phyloP scores from a whole-genome alignment of 352 stramenopile species.

The Aphanomyces invadans region DNA sequence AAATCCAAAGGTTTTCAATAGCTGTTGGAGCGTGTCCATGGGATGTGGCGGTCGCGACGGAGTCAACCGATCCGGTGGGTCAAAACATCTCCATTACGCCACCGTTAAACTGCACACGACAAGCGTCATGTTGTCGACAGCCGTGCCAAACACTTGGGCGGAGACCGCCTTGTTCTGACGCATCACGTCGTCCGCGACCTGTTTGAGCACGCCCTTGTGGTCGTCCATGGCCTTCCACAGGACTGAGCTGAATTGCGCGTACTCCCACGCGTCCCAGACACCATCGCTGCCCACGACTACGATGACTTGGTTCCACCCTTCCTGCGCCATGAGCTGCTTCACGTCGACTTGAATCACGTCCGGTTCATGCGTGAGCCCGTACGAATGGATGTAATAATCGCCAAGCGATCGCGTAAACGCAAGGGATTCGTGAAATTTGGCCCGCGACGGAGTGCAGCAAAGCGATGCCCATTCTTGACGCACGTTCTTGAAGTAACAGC shows the following conservation, averaged over 20 bases:
- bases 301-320: conserved; percentile 34
- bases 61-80: no score
- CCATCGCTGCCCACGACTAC: conserved; percentile 74
- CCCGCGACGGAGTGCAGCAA: conserved; percentile 54
- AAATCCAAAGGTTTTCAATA: no score
- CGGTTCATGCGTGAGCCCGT: conserved; percentile 62
- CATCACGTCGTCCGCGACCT: conserved; percentile 42
- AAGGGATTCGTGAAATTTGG: conserved; percentile 67
- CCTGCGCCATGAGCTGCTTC: conserved; percentile 30
- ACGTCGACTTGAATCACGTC: conserved; percentile 50
- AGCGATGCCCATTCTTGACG: conserved; percentile 86
- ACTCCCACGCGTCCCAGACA: conserved; percentile 87
- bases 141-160: conserved; percentile 58
- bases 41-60: no score
- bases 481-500: conserved; percentile 88
- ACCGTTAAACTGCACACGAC: conserved; percentile 39
- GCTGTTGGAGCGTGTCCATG: no score
- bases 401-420: conserved; percentile 84
- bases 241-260: conserved; percentile 56
- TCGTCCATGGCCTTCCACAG: conserved; percentile 27
- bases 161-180: conserved; percentile 51
- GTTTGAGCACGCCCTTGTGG: conserved; percentile 27
- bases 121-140: conserved; percentile 86
- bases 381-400: conserved; percentile 84
- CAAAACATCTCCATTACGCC: no score